Evolutionary conservation across 2,329 filamentous ascomycete genomes (phyloP).

Genomic region (Dactylonectria estremocensis): DNA sequence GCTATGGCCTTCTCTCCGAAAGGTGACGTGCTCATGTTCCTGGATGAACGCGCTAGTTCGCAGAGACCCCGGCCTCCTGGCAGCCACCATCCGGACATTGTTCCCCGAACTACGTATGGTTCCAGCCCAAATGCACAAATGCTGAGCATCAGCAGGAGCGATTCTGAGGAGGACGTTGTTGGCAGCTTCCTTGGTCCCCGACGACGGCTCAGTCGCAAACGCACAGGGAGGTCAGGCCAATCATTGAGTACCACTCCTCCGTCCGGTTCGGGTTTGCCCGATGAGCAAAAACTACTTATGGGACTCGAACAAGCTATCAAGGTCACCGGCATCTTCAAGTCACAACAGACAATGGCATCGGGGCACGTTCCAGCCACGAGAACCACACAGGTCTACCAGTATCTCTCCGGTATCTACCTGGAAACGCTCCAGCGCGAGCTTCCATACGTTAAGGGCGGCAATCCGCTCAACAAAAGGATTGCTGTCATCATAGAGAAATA

Average conservation of each 20-base stretch:
- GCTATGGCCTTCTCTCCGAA: conserved; percentile 72
- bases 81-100: conserved; percentile 52
- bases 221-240: conserved; percentile 62
- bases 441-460: conserved; percentile 57
- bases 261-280: conserved; percentile 51
- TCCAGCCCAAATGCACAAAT: conserved; percentile 66
- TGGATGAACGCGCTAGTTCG: conserved; percentile 70
- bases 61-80: conserved; percentile 59
- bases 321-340: conserved; percentile 70
- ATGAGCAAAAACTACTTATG: conserved; percentile 61
- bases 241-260: conserved; percentile 71
- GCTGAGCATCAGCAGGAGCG: conserved; percentile 72
- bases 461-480: conserved; percentile 64
- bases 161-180: conserved; percentile 76
- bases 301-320: conserved; percentile 72
- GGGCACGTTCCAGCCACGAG: conserved; percentile 69
- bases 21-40: conserved; percentile 73
- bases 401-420: conserved; percentile 70
- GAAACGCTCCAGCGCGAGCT: conserved; percentile 66
- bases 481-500: conserved; percentile 68
- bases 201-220: conserved; percentile 57
- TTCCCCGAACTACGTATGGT: conserved; percentile 60
- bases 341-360: conserved; percentile 75
- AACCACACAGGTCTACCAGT: conserved; percentile 68
- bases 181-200: conserved; percentile 71